Evolutionary conservation across 1,284 basidiomycete genomes (phyloP), one percentile per base, ranked within the genome.

Genomic region (Agroathelia rolfsii): DNA sequence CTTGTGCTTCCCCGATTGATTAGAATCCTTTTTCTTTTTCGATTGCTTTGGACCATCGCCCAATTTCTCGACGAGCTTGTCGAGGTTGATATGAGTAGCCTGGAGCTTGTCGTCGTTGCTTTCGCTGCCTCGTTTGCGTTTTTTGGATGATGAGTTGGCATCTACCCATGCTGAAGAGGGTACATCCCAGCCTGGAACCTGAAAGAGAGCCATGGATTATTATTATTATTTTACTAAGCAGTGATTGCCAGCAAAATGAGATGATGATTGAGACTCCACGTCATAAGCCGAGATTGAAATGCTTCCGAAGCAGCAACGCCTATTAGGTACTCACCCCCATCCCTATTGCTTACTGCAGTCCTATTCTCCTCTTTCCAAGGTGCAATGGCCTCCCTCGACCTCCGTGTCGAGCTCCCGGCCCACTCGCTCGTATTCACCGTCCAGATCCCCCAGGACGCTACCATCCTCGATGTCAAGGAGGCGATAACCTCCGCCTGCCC

Each of bases 341-440:
- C 30, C 23, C 31, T 37, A 21, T 32, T 37, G 32, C 18, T 15
- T 35, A 23, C 18, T 24, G 6, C 12, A 27, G 12, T n/a, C 13
- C 6, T n/a, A 30, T 13, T 27, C 17, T 16, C 23, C 19, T 19
- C 29, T 17, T 24, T 6, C 27, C 23, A 10, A 14, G 27, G 13
- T 32, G 30, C 40, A 38, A 61, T 62, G 55, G 52, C 62, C 33
- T 40, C 59, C 44, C 61, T 75, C 43, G 56, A 64, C 43, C 56
- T 85, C 34, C 71, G 67, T 40, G 71, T 85, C 39, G 82, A 85
- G 51, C 63, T 85, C 21, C 80, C 81, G n/a, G 65, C 79, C 20
- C 71, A 76, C 50, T 71, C 73, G 37, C 69, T 64, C 42, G 79
- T 79, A 7, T 79, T 85, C 48, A 50, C 54, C 41, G 47, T 85